Evolutionary conservation across 1,284 basidiomycete genomes (phyloP).

Genomic region (Heterobasidion occidentale): DNA sequence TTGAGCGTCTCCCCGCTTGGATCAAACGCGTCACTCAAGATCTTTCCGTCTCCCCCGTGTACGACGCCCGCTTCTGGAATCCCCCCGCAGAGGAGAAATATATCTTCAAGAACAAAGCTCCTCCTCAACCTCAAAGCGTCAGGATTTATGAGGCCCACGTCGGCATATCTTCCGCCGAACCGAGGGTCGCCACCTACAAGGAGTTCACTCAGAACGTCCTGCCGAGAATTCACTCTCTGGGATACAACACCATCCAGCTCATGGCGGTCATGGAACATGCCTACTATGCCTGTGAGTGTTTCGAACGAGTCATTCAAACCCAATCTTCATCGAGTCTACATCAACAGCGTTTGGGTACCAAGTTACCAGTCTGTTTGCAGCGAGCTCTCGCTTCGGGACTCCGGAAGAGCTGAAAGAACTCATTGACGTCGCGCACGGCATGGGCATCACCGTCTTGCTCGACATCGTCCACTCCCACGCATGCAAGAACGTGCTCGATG

Average conservation of each 20-base stretch:
- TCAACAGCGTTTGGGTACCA: slow-evolving; percentile 90
- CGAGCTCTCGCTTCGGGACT: slow-evolving; percentile 88
- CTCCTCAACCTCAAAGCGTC: slow-evolving; percentile 60
- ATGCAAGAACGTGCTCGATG: slow-evolving; percentile 95
- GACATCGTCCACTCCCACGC: slow-evolving; percentile 98
- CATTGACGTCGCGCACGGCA: slow-evolving; percentile 88
- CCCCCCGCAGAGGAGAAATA: slow-evolving; percentile 70
- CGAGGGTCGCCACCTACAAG: slow-evolving; percentile 88
- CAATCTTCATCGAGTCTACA: slow-evolving; percentile 6
- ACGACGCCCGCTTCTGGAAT: slow-evolving; percentile 99
- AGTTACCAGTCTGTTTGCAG: slow-evolving; percentile 97
- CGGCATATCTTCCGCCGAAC: slow-evolving; percentile 89
- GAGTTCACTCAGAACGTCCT: slow-evolving; percentile 87
- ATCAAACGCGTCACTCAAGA: slow-evolving; percentile 95
- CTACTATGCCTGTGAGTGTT: slow-evolving; percentile 86
- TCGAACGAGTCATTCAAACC: background rate
- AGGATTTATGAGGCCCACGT: slow-evolving; percentile 98
- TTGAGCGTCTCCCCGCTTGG: slow-evolving; percentile 93
- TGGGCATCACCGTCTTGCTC: slow-evolving; percentile 90
- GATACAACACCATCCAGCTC: slow-evolving; percentile 95
- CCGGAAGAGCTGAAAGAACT: slow-evolving; percentile 96
- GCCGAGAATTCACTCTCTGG: slow-evolving; percentile 83
- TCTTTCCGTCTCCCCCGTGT: slow-evolving; percentile 81
- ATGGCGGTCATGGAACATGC: slow-evolving; percentile 99
- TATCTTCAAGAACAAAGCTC: slow-evolving; percentile 75